These are phyloP conservation scores for Phytomonas serpens DNA, from an alignment of 208 protist species.

Conservation along the genomic window DNA sequence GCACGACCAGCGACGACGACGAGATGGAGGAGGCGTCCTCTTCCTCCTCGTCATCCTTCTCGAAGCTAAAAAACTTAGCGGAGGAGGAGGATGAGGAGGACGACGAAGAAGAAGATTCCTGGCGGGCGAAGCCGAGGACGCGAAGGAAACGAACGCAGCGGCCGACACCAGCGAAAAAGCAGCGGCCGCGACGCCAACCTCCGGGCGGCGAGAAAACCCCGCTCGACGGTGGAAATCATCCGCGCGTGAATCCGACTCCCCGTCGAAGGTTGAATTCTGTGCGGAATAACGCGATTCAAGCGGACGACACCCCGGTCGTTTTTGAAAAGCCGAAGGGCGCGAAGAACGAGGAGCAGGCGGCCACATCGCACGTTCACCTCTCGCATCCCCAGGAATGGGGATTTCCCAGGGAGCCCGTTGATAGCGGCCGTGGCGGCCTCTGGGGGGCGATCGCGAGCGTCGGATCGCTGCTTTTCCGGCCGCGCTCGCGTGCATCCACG, in stretches of 20 bases:
- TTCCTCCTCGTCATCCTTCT: constrained; percentile 4
- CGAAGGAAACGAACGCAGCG: background rate
- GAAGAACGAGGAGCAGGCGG: background rate
- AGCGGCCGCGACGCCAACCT: background rate
- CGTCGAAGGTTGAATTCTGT: too few relatives aligned
- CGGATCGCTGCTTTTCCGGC: constrained; percentile 27
- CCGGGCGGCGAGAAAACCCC: background rate
- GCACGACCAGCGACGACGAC: constrained; percentile 4
- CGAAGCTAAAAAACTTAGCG: constrained; percentile 19
- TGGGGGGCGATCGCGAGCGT: constrained; percentile 39
- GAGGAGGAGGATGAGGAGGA: constrained; percentile 19
- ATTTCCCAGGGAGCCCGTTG: background rate
- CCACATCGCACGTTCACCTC: background rate
- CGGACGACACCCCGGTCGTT: too few relatives aligned
- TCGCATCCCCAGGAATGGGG: background rate
- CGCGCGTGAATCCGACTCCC: too few relatives aligned
- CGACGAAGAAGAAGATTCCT: constrained; percentile 10
- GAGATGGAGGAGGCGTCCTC: constrained; percentile 13
- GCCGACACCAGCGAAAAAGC: background rate
- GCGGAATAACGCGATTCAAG: too few relatives aligned
- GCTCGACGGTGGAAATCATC: too few relatives aligned
- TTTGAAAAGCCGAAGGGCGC: background rate
- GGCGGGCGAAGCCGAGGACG: background rate
- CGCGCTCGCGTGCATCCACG: constrained; percentile 11
- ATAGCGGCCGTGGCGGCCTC: constrained; percentile 11